Evolutionary conservation across 1,139 yeast genomes (phyloP).

Genomic region (Saccharomyces pastorianus): DNA sequence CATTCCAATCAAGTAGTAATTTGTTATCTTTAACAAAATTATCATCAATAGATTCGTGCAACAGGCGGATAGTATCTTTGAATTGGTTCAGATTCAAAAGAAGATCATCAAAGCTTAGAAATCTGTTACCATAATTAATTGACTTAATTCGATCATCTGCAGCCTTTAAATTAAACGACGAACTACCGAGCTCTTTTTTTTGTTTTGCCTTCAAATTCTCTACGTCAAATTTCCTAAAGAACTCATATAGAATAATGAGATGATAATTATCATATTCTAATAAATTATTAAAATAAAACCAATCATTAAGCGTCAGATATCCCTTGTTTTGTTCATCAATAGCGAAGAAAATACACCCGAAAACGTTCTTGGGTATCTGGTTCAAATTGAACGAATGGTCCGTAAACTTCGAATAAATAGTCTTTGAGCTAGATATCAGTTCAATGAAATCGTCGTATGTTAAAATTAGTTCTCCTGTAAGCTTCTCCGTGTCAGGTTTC

Average conservation of each 20-base stretch:
- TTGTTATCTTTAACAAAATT: conserved; percentile 25
- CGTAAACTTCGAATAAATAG: conserved; percentile 27
- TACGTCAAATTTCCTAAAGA: conserved; percentile 37
- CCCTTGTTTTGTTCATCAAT: conserved; percentile 61
- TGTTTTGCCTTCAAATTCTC: conserved; percentile 11
- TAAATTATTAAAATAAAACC: conserved; percentile 49
- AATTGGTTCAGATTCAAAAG: conserved; percentile 29
- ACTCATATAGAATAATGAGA: conserved; percentile 47
- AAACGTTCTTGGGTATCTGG: conserved; percentile 31
- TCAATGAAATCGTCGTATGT: conserved; percentile 32
- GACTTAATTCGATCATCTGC: conserved; percentile 33
- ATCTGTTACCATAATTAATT: conserved; percentile 35
- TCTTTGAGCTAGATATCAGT: conserved; percentile 32
- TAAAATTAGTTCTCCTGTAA: conserved; percentile 28
- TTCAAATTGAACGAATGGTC: conserved; percentile 32
- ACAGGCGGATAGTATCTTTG: conserved; percentile 28
- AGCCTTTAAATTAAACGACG: conserved; percentile 7
- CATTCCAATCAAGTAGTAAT: conserved; percentile 32
- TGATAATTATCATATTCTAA: conserved; percentile 52
- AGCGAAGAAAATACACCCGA: conserved; percentile 51
- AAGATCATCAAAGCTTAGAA: conserved; percentile 35
- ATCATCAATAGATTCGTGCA: conserved; percentile 31
- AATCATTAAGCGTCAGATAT: conserved; percentile 50
- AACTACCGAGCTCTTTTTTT: not conserved
- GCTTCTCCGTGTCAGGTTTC: not conserved